Percentiles rank a stretch among this genome's conserved stretches.
These are phyloP conservation scores for Metschnikowia santaceciliae DNA, from an alignment of 805 yeast genomes.

Conservation along the genomic window DNA sequence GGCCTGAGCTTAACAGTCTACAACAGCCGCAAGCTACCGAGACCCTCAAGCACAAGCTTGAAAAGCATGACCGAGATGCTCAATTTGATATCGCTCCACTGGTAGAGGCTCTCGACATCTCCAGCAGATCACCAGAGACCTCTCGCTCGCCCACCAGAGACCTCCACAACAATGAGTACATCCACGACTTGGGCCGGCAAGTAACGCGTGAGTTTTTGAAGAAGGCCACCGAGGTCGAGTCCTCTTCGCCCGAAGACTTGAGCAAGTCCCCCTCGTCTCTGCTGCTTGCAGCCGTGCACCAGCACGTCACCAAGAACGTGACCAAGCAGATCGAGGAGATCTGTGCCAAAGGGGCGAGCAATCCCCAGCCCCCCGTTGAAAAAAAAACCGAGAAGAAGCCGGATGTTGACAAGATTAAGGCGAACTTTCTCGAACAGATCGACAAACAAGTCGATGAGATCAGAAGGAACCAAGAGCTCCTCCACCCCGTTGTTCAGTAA, in stretches of 20 bases:
- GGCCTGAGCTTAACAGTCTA: background rate
- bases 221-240: conserved; percentile 30
- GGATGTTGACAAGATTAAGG: conserved; percentile 21
- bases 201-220: conserved; percentile 30
- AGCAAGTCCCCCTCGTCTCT: conserved; percentile 8
- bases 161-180: conserved; percentile 14
- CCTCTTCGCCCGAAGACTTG: conserved; percentile 13
- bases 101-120: background rate
- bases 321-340: conserved; percentile 25
- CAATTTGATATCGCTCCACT: background rate
- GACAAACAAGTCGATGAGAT: conserved; percentile 25
- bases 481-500: conserved; percentile 1
- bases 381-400: background rate
- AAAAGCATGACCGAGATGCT: background rate
- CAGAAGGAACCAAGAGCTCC: conserved; percentile 9
- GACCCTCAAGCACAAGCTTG: background rate
- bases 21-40: conserved; percentile 2
- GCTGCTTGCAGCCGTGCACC: conserved; percentile 23
- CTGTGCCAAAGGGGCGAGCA: conserved; percentile 8
- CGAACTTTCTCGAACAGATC: conserved; percentile 24
- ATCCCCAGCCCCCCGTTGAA: conserved; percentile 6
- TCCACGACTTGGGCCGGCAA: conserved; percentile 32
- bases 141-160: background rate
- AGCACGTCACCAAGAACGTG: conserved; percentile 30
- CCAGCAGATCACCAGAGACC: background rate